Base-by-base conservation (phyloP, 108 stramenopile genomes). In the Tribonema minus region DNA sequence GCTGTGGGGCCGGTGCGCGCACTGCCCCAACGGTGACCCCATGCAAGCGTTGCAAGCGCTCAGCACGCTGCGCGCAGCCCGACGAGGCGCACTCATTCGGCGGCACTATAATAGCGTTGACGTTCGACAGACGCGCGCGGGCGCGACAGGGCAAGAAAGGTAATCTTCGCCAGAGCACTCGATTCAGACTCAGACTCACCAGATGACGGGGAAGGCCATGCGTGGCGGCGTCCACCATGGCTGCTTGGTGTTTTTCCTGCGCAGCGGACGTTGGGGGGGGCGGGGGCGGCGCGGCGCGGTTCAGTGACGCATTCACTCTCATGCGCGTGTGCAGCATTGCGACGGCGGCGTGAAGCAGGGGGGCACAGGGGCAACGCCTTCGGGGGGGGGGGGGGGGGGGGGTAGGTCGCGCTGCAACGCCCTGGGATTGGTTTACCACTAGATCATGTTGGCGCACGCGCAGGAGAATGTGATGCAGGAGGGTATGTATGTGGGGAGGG, bases 161-260 rank as follows among this genome's bases (percentile, higher is more conserved):
- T 86, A 29, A 94, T 38, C 20, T 54, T 54, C 15, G 9, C 9
- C 9, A 54, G 20, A 54, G 46, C 46, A 54, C 46, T 15, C 46
- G 20, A 20, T 54, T 15, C 20, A 54, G 20, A 20, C 9, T 54
- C 20, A 15, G 46, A n/a, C 46, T 54, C 20, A 54, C 95, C 95
- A 96, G 83, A 96, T 92, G 64, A 96, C 88, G 32, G 95, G 95
- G 86, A 96, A 96, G 60, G 90, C 84, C 23, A 92, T 75, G 28
- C 91, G 91, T 20, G 95, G 95, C 23, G 93, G 94, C 89, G 88
- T 74, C 90, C 89, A 70, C 34, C 61, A 26, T 46, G 86, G 33
- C 58, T 73, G 79, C 64, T 54, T 54, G 9, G 46, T 54, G 15
- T 54, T 54, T 54, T 9, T 20, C 46, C 46, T 54, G 46, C 46